Conservation (phyloP, 495 filamentous ascomycete genomes). For the Rostrohypoxylon terebratum region DNA sequence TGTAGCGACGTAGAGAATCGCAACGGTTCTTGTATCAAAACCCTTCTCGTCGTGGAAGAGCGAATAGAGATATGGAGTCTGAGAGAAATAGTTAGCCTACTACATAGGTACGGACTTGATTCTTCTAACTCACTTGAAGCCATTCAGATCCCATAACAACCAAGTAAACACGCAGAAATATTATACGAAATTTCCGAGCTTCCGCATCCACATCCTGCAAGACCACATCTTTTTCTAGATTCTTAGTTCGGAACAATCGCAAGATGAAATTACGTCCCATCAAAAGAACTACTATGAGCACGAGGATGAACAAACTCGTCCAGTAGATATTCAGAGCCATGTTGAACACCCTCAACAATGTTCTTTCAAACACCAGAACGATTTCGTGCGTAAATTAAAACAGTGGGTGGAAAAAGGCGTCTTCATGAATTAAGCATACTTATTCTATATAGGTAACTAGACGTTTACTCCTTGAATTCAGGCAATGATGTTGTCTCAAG, state of each 20-base stretch:
- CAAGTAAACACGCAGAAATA: conserved; percentile 59
- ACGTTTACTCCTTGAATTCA: not conserved
- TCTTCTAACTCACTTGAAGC: conserved; percentile 54
- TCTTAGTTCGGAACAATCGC: conserved; percentile 13
- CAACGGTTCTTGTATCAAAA: conserved; percentile 57
- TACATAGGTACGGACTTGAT: not conserved
- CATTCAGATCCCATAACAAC: conserved; percentile 60
- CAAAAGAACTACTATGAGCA: conserved; percentile 36
- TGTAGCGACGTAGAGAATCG: conserved; percentile 57
- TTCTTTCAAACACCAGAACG: not conserved
- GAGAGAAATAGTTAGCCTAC: not conserved
- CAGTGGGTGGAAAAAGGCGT: not conserved
- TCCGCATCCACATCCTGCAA: conserved; percentile 32
- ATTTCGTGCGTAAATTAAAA: not conserved
- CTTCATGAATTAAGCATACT: too few species aligned
- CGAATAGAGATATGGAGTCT: conserved; percentile 63
- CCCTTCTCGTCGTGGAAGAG: conserved; percentile 61
- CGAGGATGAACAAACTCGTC: conserved; percentile 35
- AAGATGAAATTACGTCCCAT: conserved; percentile 26
- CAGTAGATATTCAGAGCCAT: conserved; percentile 45
- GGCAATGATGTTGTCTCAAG: not conserved
- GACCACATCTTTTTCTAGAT: conserved; percentile 14
- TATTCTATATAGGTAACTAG: not conserved
- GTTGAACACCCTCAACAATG: not conserved
- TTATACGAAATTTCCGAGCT: conserved; percentile 50